Evolutionary conservation across 202 grass and related monocot species (phyloP), one percentile per base, ranked within the genome.

Genomic region (Schoenoplectus tabernaemontani): DNA sequence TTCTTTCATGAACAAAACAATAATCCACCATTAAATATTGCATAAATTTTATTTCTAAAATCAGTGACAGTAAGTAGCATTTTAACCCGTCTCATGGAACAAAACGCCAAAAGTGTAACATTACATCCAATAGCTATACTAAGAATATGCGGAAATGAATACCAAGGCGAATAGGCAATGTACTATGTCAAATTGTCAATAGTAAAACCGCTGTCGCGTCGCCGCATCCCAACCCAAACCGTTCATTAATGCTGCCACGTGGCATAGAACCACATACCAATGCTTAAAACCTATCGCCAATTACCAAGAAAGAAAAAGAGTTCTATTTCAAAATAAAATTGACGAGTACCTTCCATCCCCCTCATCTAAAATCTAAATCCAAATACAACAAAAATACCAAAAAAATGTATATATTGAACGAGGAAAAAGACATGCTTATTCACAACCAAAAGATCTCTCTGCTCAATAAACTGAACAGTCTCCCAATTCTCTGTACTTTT

Each of bases 151-250:
- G 28, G 28, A 28, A 28, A 28, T 28, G 0, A 28, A 1, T 28
- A 28, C 28, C 28, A 28, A 28, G 28, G 28, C 28, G 28, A 28
- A 28, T 28, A 28, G 1, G 28, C 28, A 28, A 28, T 28, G 28
- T 28, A 28, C 28, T 28, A 28, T 28, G 28, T 28, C n/a, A n/a
- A n/a, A n/a, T n/a, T n/a, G 54, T 53, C 39, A 82, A 80, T 48
- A 80, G 78, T 33, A 34, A 74, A 50, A 47, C 39, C 73, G 73
- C 17, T 57, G 58, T 66, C 82, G 58, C 4, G n/a, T 76, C 59
- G 82, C 82, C 59, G 82, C 82, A 66, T 78, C 82, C 82, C 82
- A 84, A 77, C 43, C 33, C 3, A 41, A 73, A 57, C 16, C 71
- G 39, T 44, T 54, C 46, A 51, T 39, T 26, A 46, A 5, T 7